These are phyloP conservation scores for Hypoxylon lienhwacheense DNA, from an alignment of 495 filamentous ascomycete genomes.

Conservation along the genomic window DNA sequence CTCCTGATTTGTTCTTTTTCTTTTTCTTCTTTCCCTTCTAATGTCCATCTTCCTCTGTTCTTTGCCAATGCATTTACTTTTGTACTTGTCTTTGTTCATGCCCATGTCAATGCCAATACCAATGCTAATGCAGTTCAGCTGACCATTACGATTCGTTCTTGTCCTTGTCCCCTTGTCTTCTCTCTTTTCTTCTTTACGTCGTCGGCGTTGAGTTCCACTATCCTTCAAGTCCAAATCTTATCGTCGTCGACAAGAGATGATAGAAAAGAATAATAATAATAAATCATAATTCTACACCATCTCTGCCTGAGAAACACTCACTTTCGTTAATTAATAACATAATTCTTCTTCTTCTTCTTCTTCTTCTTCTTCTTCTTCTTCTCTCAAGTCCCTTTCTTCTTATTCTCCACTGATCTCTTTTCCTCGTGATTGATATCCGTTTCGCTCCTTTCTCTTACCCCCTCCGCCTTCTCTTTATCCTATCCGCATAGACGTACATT, in stretches of 20 bases:
- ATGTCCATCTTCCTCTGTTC: no score
- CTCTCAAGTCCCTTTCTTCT: constrained; percentile 5
- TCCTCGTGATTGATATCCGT: constrained; percentile 6
- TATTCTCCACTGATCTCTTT: constrained; percentile 1
- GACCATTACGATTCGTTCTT: constrained; percentile 1
- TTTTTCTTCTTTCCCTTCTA: constrained; percentile 1
- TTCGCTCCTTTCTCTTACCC: constrained; percentile 7
- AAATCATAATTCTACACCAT: constrained; percentile 12
- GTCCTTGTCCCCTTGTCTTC: constrained; percentile 16
- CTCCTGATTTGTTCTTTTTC: constrained; percentile 12
- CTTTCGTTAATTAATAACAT: constrained; percentile 13
- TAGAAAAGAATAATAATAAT: neutral
- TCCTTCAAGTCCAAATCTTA: constrained; percentile 31
- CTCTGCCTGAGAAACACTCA: constrained; percentile 5
- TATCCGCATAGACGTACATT: neutral
- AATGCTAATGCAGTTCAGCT: constrained; percentile 9
- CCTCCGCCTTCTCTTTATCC: constrained; percentile 3
- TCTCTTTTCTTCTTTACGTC: constrained; percentile 3
- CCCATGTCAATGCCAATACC: no score
- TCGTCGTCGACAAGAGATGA: constrained; percentile 20
- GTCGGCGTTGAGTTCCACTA: constrained; percentile 36
- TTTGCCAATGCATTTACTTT: neutral
- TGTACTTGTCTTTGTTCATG: no score
- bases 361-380: constrained; percentile 1
- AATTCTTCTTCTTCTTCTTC: neutral